Conservation (phyloP, 768 basidiomycete species). For the Trichaptum fuscoviolaceum region DNA sequence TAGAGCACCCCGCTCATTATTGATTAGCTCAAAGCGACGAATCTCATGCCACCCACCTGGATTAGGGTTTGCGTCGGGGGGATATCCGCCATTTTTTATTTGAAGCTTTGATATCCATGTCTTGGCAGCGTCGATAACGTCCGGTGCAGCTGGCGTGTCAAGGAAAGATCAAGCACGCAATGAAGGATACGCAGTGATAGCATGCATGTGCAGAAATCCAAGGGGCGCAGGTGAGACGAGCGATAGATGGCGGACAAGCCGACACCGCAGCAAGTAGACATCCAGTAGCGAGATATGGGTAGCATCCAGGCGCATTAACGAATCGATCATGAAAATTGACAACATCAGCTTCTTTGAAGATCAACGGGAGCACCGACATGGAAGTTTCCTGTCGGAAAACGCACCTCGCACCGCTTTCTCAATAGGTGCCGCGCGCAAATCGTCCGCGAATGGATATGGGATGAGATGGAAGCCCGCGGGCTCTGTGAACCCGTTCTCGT, state of each 20-base stretch:
- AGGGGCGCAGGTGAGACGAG: background rate
- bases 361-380: background rate
- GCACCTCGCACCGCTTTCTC: slow-evolving; percentile 60
- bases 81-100: slow-evolving; percentile 74
- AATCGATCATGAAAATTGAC: background rate
- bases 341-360: background rate
- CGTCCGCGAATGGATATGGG: slow-evolving; percentile 91
- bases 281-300: background rate
- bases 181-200: background rate
- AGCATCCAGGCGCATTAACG: background rate
- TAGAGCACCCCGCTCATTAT: background rate
- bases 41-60: slow-evolving; percentile 55
- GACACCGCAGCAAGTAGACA: background rate
- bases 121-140: slow-evolving; percentile 59
- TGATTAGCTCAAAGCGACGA: background rate
- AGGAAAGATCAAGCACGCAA: background rate
- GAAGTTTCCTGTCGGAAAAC: slow-evolving; percentile 5
- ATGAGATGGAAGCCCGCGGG: slow-evolving; percentile 93
- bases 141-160: slow-evolving; percentile 51
- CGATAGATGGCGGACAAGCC: background rate
- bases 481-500: slow-evolving; percentile 69
- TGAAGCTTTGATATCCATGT: slow-evolving; percentile 76
- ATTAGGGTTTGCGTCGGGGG: slow-evolving; percentile 87
- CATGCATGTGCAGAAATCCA: background rate
- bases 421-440: slow-evolving; percentile 77